A percentile compares a stretch with the other conserved stretches of the same genome.
These are phyloP conservation scores for Huntiella decipiens DNA, from an alignment of 2,329 filamentous ascomycete species.

Conservation along the genomic window DNA sequence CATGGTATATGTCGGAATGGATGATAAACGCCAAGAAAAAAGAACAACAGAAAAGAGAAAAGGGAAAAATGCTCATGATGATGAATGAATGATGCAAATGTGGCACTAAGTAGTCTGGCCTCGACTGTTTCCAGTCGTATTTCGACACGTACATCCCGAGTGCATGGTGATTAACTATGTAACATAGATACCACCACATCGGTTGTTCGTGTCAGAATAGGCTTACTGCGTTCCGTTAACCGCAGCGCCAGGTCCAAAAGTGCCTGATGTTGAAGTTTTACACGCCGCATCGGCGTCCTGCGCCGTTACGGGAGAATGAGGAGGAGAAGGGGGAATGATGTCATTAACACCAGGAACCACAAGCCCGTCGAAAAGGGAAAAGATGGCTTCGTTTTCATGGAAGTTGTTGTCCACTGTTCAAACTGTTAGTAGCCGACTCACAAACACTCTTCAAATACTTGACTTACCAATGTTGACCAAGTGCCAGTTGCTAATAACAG, in stretches of 20 bases:
- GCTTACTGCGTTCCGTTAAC: slow-evolving; percentile 10
- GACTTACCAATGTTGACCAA: slow-evolving; percentile 78
- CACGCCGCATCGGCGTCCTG: slow-evolving; percentile 6
- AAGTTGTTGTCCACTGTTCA: slow-evolving; percentile 79
- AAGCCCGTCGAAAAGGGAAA: slow-evolving; percentile 67
- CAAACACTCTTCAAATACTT: background rate
- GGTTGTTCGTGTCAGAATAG: too few relatives aligned
- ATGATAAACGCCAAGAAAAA: background rate
- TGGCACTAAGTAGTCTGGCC: too few relatives aligned
- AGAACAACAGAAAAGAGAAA: background rate
- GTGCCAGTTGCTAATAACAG: slow-evolving; percentile 79
- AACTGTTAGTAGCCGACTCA: background rate
- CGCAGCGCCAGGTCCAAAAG: slow-evolving; percentile 4
- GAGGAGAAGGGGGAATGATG: slow-evolving; percentile 7
- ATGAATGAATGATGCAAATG: background rate
- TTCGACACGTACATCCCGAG: too few relatives aligned
- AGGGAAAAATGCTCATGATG: background rate
- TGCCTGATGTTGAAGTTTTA: slow-evolving; percentile 1
- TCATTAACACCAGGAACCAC: slow-evolving; percentile 43
- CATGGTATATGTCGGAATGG: background rate
- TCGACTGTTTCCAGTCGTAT: too few relatives aligned
- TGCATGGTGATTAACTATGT: too few relatives aligned
- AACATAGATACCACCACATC: too few relatives aligned
- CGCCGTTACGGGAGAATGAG: slow-evolving; percentile 3
- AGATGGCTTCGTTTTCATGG: slow-evolving; percentile 65